Conservation (phyloP, 208 protist species). For the Phytomonas francai region DNA sequence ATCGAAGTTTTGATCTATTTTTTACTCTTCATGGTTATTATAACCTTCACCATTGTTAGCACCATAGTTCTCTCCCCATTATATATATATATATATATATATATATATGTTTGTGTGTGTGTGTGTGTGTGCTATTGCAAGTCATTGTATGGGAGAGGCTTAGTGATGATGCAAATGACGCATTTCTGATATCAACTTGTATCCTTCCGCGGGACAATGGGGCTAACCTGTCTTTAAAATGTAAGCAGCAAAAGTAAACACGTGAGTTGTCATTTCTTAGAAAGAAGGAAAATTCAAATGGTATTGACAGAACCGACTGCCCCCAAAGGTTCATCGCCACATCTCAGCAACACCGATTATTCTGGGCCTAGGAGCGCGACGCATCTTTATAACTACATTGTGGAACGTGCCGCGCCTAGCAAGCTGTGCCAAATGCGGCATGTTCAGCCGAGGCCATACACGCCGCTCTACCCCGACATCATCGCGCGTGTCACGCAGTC, state of each 20-base stretch:
- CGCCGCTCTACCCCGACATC: slow-evolving; percentile 32
- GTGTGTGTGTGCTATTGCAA: neutral
- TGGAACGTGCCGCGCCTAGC: slow-evolving; percentile 43
- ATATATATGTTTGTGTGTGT: slow-evolving; percentile 5
- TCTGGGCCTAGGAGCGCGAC: neutral
- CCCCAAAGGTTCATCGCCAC: neutral
- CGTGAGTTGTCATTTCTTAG: neutral
- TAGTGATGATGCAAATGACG: neutral
- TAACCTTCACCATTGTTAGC: neutral
- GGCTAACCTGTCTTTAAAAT: neutral
- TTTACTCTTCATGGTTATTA: neutral
- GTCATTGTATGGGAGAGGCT: neutral
- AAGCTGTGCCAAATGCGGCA: slow-evolving; percentile 56
- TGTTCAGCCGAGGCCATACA: slow-evolving; percentile 52
- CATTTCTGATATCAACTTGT: neutral
- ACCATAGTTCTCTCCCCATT: neutral
- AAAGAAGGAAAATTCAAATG: neutral
- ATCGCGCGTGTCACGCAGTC: slow-evolving; percentile 38
- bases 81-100: slow-evolving; percentile 3
- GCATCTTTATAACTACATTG: slow-evolving; percentile 39
- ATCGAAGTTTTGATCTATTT: neutral
- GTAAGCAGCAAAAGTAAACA: neutral
- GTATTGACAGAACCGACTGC: neutral
- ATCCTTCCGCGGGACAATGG: neutral
- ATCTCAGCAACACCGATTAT: neutral